phyloP scores from a whole-genome alignment of 768 basidiomycete species.

The Floccularia luteovirens region DNA sequence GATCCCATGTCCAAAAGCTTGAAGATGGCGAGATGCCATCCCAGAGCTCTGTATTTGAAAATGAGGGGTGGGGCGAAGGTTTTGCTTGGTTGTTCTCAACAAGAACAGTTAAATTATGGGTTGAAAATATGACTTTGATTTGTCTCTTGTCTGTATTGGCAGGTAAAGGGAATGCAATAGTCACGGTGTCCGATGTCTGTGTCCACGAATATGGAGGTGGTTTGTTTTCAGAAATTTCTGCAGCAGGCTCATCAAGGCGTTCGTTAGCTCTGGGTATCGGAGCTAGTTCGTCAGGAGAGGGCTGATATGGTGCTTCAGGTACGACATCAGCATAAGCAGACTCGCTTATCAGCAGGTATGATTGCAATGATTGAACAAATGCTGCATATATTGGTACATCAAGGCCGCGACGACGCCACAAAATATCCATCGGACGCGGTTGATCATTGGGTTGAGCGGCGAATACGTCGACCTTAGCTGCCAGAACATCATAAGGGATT shows the following conservation, averaged over 20 bases:
- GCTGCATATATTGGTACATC: constrained; percentile 59
- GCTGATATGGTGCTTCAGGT: constrained; percentile 38
- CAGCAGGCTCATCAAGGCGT: constrained; percentile 31
- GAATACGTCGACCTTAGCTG: constrained; percentile 41
- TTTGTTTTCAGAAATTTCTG: constrained; percentile 19
- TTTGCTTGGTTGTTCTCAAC: constrained; percentile 8
- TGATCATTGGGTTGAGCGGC: constrained; percentile 19
- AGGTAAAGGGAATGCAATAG: constrained; percentile 79
- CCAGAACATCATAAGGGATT: constrained; percentile 61
- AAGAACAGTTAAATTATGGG: constrained; percentile 41
- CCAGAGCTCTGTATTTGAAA: constrained; percentile 67
- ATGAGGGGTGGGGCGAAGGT: constrained; percentile 42
- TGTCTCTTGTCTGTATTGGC: constrained; percentile 51
- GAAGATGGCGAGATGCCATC: constrained; percentile 66
- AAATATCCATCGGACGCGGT: constrained; percentile 34
- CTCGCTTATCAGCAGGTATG: constrained; percentile 53
- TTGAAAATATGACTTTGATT: constrained; percentile 63
- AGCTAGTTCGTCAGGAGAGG: constrained; percentile 56
- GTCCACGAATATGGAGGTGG: constrained; percentile 92
- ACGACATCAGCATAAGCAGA: constrained; percentile 41
- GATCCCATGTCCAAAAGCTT: constrained; percentile 94
- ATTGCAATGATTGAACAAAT: constrained; percentile 34
- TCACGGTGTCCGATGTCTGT: constrained; percentile 78
- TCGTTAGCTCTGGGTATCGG: constrained; percentile 62
- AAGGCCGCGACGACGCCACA: constrained; percentile 66